Evolutionary conservation across 1,139 yeast genomes (phyloP), one percentile per base, ranked within the genome.

Genomic region (Sugiyamaella xylanicola): DNA sequence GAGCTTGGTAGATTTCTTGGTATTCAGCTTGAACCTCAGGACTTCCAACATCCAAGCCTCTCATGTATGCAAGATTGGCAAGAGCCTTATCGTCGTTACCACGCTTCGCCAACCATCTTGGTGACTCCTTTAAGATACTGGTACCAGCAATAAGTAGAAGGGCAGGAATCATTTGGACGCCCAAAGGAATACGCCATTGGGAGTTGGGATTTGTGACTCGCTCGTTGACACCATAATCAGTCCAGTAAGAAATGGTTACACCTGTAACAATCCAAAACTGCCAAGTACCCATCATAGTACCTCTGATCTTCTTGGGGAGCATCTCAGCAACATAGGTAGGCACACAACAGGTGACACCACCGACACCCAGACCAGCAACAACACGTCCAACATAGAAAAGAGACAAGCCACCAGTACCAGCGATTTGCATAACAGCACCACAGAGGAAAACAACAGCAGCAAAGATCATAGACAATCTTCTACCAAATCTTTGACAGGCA

Each of bases 371-470:
- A 58, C 95, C 95, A 53, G 86, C 79, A 56, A 86, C 73, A 47
- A 80, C 70, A 67, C 95, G 80, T 22, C 92, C 91, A 43, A 77
- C 67, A 47, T 84, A 77, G 44, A 83, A 68, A 63, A 88, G 87
- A 86, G 95, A 87, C 51, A 87, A 85, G 42, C 84, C 80, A 51
- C 80, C 80, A 4, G 97, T 79, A 20, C 87, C 86, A 61, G 83
- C 68, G 15, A 89, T 81, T 73, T 92, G 97, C 59, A 91, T 77
- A 40, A 86, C 82, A 25, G 96, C 87, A 57, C 98, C 98, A 46
- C 87, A 74, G 21, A 90, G 76, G 74, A 93, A 92, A 64, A 91
- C 73, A 4, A 84, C 68, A 61, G 91, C 86, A 15, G 96, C 84
- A 43, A 84, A 78, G 79, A 90, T 83, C 53, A 91, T 77, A 45